Base-by-base conservation (phyloP, 2,329 filamentous ascomycete genomes). In the Claviceps monticola region DNA sequence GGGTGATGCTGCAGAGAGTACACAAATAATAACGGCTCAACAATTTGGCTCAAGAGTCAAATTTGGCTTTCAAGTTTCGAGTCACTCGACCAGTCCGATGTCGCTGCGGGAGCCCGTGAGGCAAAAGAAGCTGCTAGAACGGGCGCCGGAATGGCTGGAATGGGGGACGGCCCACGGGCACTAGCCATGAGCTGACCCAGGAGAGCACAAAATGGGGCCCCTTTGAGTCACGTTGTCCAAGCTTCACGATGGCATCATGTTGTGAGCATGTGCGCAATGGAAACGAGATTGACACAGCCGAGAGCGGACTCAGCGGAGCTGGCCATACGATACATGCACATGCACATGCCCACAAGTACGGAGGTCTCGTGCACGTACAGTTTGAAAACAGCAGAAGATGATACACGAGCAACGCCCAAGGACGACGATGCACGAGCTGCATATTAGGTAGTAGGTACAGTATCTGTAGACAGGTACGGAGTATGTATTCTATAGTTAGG, bases 181-280 rank as follows among this genome's bases (percentile, higher is more conserved):
- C 29, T 26, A n/a, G 41, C 39, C 26, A 51, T 38, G 17, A 36
- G 29, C 16, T 47, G 19, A 21, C 19, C 36, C 43, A 51, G 19
- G 17, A n/a, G 34, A 34, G 34, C 36, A 48, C 49, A 9, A 41
- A 17, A 37, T 34, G 29, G 29, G 29, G 29, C 9, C 16, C n/a
- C 7, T 38, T 29, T 48, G 52, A 51, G 52, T 55, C 54, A 55
- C 47, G 49, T 51, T 47, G 26, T 46, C 47, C 26, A 43, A 34
- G 44, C 39, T 43, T 38, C 23, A 41, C 42, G 41, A 53, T 55
- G 51, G 46, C 54, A 54, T 54, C 52, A 55, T 55, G 14, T 39
- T 36, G 49, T 54, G 54, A 50, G 39, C 34, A 17, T n/a, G 26
- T 41, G 41, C 41, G 19, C 16, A 21, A 11, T 23, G 19, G 48